These are phyloP conservation scores for Colletotrichum kahawae DNA, from an alignment of 2,329 filamentous ascomycete species.

Conservation along the genomic window DNA sequence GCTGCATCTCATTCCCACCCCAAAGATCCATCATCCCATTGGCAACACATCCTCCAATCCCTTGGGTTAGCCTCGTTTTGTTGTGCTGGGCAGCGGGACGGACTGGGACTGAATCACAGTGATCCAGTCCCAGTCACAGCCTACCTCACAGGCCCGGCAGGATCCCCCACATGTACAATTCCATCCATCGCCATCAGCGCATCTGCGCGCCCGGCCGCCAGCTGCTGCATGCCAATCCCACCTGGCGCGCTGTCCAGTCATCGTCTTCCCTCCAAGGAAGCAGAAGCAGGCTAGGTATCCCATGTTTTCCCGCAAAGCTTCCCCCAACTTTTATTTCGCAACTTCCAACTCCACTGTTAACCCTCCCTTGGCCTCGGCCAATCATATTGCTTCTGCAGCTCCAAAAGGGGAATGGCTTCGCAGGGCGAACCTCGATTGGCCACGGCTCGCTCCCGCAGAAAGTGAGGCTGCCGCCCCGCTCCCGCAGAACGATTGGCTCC, in stretches of 20 bases:
- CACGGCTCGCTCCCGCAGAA: conserved; percentile 8
- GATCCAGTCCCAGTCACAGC: background rate
- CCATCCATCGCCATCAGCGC: background rate
- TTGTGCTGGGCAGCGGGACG: background rate
- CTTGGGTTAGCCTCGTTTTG: background rate
- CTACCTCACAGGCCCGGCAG: background rate
- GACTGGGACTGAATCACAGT: background rate
- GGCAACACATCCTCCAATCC: background rate
- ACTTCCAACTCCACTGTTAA: background rate
- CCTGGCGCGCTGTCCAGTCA: background rate
- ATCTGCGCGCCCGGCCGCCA: background rate
- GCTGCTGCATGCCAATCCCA: background rate
- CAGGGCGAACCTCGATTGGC: conserved; percentile 13
- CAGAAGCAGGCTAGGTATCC: background rate
- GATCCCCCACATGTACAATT: background rate
- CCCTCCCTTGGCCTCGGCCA: background rate
- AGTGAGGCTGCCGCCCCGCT: conserved; percentile 23
- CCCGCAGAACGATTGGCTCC: conserved; percentile 3
- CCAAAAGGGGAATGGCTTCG: background rate
- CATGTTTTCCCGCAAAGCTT: background rate
- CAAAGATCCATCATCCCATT: background rate
- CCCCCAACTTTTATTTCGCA: background rate
- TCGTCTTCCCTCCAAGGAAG: background rate
- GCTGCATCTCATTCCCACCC: background rate
- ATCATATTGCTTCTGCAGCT: background rate